Base-by-base conservation (phyloP, 345 rosid species). In the Sisymbrium altissimum region DNA sequence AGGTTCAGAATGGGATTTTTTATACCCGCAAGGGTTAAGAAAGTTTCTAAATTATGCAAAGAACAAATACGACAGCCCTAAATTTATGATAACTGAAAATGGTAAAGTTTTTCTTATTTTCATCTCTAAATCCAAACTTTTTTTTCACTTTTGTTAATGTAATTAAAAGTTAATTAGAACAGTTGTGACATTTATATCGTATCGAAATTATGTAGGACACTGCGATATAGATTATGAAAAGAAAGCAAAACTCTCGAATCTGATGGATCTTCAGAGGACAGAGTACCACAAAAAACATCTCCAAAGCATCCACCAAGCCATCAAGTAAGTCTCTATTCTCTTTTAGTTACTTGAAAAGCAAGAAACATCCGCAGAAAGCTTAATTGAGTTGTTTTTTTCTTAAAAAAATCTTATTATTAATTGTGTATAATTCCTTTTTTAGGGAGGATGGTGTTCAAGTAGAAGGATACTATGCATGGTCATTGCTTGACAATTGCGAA, bases 391-490 rank as follows among this genome's bases (percentile, higher is more conserved):
- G 36, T 33, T 13, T 49, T 9, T 8, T 19, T 2, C 7, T n/a
- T 41, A n/a, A 9, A 43, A 62, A 21, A 4, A 14, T 36, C 17
- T 35, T 46, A 27, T 9, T 5, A 44, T 3, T 23, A 15, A n/a
- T 7, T 36, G 19, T 36, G 12, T 23, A 23, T 23, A 45, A 4
- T 53, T 1, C 3, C 27, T 3, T 44, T 19, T 61, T n/a, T 36
- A 77, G 75, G 12, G 75, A 83, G 80, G 84, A 81, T 3, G 86
- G 85, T 46, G 81, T 69, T 5, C 60, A 83, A 15, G 86, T 87
- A 39, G 84, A 75, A 64, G 86, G 84, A 21, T 89, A 87, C 52
- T 83, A 71, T 19, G 73, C 71, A n/a, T 89, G 92, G 96, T 74
- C 87, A 9, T 81, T 89, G 36, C 44, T 84, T 7, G 92, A 84